Conservation (phyloP, 768 basidiomycete genomes). For the Lactifluus pinguis region DNA sequence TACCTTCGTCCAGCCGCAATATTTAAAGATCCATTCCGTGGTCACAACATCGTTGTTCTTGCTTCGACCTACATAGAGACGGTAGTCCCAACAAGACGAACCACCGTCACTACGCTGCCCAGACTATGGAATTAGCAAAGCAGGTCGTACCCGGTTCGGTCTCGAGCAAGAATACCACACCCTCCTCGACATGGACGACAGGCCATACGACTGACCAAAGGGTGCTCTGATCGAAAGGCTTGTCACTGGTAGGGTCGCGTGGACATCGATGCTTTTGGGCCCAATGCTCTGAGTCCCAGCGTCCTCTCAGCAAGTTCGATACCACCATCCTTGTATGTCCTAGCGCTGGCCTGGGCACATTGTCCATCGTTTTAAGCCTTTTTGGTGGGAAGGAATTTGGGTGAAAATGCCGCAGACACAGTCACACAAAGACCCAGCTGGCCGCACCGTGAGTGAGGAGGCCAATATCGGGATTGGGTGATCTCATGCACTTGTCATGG, state of each 20-base stretch:
- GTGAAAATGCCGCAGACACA: no score
- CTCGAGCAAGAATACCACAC: slow-evolving; percentile 95
- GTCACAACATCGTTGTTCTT: slow-evolving; percentile 94
- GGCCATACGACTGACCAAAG: slow-evolving; percentile 94
- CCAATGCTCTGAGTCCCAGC: no score
- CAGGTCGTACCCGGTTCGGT: slow-evolving; percentile 84
- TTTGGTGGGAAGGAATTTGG: no score
- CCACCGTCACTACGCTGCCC: slow-evolving; percentile 87
- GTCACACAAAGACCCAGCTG: no score
- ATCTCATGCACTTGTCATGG: not conserved
- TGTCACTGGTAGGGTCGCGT: no score
- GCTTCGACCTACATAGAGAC: slow-evolving; percentile 97
- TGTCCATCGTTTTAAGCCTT: no score
- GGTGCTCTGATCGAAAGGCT: slow-evolving; percentile 57
- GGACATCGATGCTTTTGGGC: no score
- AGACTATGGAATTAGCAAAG: slow-evolving; percentile 91
- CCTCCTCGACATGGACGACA: slow-evolving; percentile 85
- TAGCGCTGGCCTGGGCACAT: no score
- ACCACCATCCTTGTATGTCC: no score
- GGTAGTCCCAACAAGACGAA: slow-evolving; percentile 97
- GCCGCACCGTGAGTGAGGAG: not conserved
- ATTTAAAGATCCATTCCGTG: slow-evolving; percentile 99
- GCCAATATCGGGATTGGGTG: not conserved
- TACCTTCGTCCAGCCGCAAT: slow-evolving; percentile 95
- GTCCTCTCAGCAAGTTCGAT: no score